A percentile compares a stretch with the other conserved stretches of the same genome.
phyloP scores from a whole-genome alignment of 371 early-diverging fungal genomes.

The Umbelopsis sp. region DNA sequence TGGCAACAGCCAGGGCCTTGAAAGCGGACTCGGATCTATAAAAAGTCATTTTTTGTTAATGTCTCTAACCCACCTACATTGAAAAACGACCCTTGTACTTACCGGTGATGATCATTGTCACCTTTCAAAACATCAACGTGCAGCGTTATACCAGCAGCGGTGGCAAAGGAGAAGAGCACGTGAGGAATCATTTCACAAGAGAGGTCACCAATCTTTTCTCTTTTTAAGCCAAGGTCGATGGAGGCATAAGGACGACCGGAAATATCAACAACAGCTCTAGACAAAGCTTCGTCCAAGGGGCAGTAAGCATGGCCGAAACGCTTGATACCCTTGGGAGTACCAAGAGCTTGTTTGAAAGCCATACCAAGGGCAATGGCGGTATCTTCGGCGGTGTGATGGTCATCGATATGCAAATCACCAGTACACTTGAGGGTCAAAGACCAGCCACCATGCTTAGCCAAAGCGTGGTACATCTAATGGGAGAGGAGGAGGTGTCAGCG shows the following conservation, averaged over 20 bases:
- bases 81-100: constrained; percentile 22
- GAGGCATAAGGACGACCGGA: constrained; percentile 91
- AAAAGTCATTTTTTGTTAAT: not conserved
- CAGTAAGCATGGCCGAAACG: constrained; percentile 95
- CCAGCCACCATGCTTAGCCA: constrained; percentile 94
- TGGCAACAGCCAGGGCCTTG: constrained; percentile 95
- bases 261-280: constrained; percentile 95
- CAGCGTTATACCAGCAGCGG: constrained; percentile 89
- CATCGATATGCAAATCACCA: constrained; percentile 95
- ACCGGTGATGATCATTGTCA: constrained; percentile 93
- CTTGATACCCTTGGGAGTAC: constrained; percentile 87
- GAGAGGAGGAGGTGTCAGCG: not conserved
- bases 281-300: constrained; percentile 95
- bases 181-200: constrained; percentile 98
- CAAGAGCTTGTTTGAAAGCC: constrained; percentile 92
- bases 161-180: constrained; percentile 89
- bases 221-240: constrained; percentile 82
- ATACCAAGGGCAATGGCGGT: constrained; percentile 91
- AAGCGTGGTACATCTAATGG: constrained; percentile 92
- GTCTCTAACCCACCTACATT: not conserved
- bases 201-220: constrained; percentile 88
- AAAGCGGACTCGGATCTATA: constrained; percentile 92
- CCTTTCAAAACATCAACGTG: constrained; percentile 96
- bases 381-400: constrained; percentile 98
- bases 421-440: constrained; percentile 78